Percentiles rank a stretch among this genome's conserved stretches.
phyloP scores from a whole-genome alignment of 2,329 filamentous ascomycete species.

The Phoma herbarum region DNA sequence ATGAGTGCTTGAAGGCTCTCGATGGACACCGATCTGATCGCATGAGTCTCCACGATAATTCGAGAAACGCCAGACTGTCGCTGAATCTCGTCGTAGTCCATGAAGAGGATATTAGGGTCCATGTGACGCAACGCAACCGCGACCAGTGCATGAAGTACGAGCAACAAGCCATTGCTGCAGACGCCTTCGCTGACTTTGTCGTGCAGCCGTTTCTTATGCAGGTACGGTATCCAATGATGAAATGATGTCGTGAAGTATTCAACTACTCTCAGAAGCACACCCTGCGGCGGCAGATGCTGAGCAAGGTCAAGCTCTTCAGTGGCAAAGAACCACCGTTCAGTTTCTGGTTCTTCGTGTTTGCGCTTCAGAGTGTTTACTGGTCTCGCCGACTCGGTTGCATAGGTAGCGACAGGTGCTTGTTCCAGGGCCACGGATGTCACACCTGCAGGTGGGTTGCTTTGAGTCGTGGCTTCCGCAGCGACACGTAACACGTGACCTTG shows the following conservation, averaged over 20 bases:
- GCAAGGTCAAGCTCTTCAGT: constrained; percentile 36
- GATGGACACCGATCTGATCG: constrained; percentile 37
- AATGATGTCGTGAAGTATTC: constrained; percentile 46
- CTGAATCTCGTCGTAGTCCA: constrained; percentile 40
- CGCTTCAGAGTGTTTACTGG: constrained; percentile 36
- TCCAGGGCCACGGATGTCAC: constrained; percentile 1
- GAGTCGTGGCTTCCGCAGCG: constrained; percentile 4
- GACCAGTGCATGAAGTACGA: constrained; percentile 44
- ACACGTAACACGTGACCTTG: constrained; percentile 4
- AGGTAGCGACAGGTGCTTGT: neutral
- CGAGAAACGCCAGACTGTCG: constrained; percentile 39
- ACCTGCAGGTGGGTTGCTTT: constrained; percentile 4
- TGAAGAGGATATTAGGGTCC: constrained; percentile 30
- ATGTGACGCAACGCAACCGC: constrained; percentile 43
- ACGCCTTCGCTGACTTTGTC: constrained; percentile 30
- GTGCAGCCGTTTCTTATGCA: constrained; percentile 44
- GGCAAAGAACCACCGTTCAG: constrained; percentile 29
- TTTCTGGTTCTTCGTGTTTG: constrained; percentile 29
- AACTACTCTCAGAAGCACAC: constrained; percentile 37
- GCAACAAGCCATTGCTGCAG: constrained; percentile 27
- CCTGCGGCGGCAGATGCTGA: constrained; percentile 39
- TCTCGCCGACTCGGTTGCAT: neutral
- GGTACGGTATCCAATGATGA: constrained; percentile 49
- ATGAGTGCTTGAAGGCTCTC: constrained; percentile 44
- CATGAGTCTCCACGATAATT: constrained; percentile 43